A percentile compares a stretch with the other conserved stretches of the same genome.
phyloP scores from a whole-genome alignment of 2,329 filamentous ascomycete genomes.

The Clarireedia paspali region DNA sequence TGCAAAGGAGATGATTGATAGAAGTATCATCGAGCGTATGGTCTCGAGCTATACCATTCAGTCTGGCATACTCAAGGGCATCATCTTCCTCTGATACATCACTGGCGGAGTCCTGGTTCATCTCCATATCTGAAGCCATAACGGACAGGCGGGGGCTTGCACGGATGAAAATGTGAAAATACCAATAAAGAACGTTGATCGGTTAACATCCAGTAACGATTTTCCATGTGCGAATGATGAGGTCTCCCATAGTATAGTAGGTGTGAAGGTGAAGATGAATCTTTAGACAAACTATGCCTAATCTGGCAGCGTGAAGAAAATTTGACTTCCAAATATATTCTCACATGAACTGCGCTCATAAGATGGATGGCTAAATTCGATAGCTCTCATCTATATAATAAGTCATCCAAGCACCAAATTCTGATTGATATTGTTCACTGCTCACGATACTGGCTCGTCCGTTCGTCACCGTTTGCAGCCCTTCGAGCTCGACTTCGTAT shows the following conservation, averaged over 20 bases:
- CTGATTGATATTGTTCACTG: no score
- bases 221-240: not conserved
- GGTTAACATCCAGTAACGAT: not conserved
- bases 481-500: no score
- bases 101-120: not conserved
- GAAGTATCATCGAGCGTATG: conserved; percentile 15
- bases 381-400: no score
- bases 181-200: not conserved
- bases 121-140: not conserved
- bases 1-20: conserved; percentile 12
- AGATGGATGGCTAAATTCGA: no score
- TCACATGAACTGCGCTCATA: no score
- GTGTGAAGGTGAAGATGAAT: not conserved
- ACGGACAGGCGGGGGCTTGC: no score
- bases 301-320: not conserved
- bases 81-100: conserved; percentile 13
- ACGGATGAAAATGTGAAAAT: no score
- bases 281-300: not conserved
- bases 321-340: no score
- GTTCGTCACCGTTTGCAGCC: no score
- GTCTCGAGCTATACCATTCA: conserved; percentile 21
- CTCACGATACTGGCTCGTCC: no score
- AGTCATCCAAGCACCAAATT: no score
- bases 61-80: conserved; percentile 26
- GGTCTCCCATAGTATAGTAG: not conserved